Percentiles rank a stretch among this genome's conserved stretches.
Conservation (phyloP, 371 early-diverging fungal genomes). For the Massospora cicadina region DNA sequence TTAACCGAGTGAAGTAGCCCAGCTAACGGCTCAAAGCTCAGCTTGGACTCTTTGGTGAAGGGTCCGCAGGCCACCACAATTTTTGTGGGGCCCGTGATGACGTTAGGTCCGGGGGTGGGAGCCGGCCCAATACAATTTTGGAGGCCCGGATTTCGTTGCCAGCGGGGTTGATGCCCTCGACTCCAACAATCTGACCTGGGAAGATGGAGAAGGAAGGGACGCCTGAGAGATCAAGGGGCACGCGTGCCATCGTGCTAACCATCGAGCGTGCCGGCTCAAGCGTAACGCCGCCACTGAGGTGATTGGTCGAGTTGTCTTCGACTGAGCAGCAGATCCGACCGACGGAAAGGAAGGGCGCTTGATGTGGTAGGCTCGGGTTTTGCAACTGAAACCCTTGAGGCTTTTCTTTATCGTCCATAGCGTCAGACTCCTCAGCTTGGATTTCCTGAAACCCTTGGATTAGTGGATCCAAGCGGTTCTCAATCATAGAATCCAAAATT, state of each 20-base stretch:
- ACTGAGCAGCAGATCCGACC: not conserved
- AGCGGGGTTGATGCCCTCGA: not conserved
- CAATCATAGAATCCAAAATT: not conserved
- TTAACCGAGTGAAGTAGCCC: not conserved
- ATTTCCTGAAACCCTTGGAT: not conserved
- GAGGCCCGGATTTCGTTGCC: not conserved
- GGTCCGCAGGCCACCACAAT: not conserved
- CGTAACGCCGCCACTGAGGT: not conserved
- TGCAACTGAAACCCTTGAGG: not conserved
- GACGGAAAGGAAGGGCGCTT: not conserved
- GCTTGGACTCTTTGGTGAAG: not conserved
- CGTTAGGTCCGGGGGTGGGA: not conserved
- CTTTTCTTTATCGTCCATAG: not conserved
- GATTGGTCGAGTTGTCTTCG: not conserved
- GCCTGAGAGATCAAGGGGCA: not conserved
- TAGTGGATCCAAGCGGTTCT: not conserved
- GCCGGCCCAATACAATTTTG: not conserved
- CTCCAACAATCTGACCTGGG: conserved; percentile 19
- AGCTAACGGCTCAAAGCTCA: not conserved
- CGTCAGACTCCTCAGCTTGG: not conserved
- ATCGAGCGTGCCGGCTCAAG: not conserved
- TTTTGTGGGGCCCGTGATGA: not conserved
- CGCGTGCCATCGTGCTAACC: not conserved
- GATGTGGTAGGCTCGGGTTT: not conserved
- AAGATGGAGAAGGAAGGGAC: not conserved